A percentile compares a stretch with the other conserved stretches of the same genome.
phyloP scores from a whole-genome alignment of 169 alveolate species.

The Eimeria falciformis region DNA sequence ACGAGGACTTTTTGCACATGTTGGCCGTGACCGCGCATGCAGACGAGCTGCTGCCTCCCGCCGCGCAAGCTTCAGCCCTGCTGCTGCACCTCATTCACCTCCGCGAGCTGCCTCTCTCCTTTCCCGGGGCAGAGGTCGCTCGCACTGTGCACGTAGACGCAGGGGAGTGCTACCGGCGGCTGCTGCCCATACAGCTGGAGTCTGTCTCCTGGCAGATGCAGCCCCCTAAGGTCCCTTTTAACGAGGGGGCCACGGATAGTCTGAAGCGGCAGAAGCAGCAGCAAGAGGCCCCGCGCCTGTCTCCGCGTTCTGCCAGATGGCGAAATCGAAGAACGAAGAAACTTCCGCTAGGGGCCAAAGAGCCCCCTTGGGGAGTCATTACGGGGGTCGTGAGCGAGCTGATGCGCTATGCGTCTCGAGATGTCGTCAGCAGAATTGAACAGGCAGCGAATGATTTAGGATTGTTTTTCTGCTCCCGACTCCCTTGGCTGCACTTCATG shows the following conservation, averaged over 20 bases:
- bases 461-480: neutral
- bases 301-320: too few species aligned
- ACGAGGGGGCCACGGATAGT: neutral
- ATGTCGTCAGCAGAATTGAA: neutral
- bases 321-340: too few species aligned
- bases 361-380: neutral
- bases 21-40: neutral
- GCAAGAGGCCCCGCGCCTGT: neutral
- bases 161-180: constrained; percentile 12
- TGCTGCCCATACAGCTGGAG: constrained; percentile 11
- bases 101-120: neutral
- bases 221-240: neutral
- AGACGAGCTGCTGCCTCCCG: constrained; percentile 17
- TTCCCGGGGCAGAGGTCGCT: neutral
- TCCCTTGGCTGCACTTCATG: neutral
- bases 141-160: neutral
- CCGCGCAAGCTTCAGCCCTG: neutral
- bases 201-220: neutral
- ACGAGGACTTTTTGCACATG: constrained; percentile 26
- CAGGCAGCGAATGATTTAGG: constrained; percentile 16
- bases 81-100: constrained; percentile 25
- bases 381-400: neutral
- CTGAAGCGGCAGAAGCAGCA: constrained; percentile 44
- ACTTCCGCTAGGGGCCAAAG: constrained; percentile 7
- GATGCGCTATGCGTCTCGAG: constrained; percentile 1